phyloP scores from a whole-genome alignment of 2,329 filamentous ascomycete genomes.

The Microdochium nivale region DNA sequence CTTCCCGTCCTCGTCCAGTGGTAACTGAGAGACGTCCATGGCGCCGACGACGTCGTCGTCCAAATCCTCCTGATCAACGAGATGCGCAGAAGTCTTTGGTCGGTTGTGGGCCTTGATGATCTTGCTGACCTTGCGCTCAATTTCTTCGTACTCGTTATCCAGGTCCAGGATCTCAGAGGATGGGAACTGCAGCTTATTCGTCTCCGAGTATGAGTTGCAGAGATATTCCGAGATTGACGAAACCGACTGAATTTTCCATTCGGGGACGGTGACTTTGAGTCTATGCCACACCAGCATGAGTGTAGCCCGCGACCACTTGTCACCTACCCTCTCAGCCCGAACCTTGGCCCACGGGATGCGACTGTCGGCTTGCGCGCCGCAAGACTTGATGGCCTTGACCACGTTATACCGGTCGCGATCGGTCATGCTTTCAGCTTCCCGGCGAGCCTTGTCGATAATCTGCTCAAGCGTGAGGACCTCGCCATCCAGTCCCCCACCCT shows the following conservation, averaged over 20 bases:
- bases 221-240: slow-evolving; percentile 13
- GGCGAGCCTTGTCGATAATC: slow-evolving; percentile 17
- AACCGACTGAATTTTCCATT: slow-evolving; percentile 12
- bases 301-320: slow-evolving; percentile 13
- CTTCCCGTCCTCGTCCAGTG: background rate
- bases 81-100: slow-evolving; percentile 9
- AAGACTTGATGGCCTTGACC: slow-evolving; percentile 14
- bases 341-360: slow-evolving; percentile 22
- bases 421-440: slow-evolving; percentile 13
- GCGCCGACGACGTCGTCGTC: slow-evolving; percentile 4
- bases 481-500: slow-evolving; percentile 13
- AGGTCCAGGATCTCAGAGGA: slow-evolving; percentile 10
- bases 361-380: slow-evolving; percentile 11
- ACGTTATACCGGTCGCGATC: slow-evolving; percentile 15
- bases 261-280: slow-evolving; percentile 11
- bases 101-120: slow-evolving; percentile 7
- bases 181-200: slow-evolving; percentile 12
- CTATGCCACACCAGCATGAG: slow-evolving; percentile 21
- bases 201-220: slow-evolving; percentile 11
- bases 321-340: slow-evolving; percentile 4
- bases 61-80: slow-evolving; percentile 12
- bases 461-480: slow-evolving; percentile 9
- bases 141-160: slow-evolving; percentile 12
- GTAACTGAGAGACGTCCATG: background rate
- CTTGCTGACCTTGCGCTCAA: slow-evolving; percentile 14